phyloP scores from a whole-genome alignment of 129 eudicot genomes.

The Heracleum sosnowskyi region DNA sequence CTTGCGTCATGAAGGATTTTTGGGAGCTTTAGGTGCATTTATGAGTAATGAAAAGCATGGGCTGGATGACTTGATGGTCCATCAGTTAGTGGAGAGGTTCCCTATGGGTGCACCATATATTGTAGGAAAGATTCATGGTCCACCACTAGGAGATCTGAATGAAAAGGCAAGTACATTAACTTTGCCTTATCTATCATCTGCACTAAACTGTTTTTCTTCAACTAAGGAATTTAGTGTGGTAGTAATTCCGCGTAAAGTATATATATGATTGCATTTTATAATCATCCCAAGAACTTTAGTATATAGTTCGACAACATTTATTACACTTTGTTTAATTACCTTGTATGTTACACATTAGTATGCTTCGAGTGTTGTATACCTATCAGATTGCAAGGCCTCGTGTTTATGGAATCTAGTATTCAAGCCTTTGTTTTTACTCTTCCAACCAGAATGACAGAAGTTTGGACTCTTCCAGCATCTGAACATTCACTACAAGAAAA shows the following conservation, averaged over 20 bases:
- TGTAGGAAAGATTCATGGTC: conserved; percentile 94
- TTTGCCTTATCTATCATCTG: background rate
- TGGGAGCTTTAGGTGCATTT: conserved; percentile 98
- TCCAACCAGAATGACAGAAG: background rate
- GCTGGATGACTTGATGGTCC: conserved; percentile 82
- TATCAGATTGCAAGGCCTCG: background rate
- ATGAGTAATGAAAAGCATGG: conserved; percentile 98
- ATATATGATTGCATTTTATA: too few species aligned
- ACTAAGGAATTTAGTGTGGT: too few species aligned
- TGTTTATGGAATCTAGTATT: background rate
- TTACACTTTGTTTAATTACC: too few species aligned
- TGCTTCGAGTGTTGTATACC: background rate
- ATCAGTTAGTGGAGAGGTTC: conserved; percentile 92
- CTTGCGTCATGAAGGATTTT: conserved; percentile 92
- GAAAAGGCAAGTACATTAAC: conserved; percentile 61
- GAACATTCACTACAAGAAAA: too few species aligned
- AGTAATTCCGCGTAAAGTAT: too few species aligned
- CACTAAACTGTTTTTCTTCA: background rate
- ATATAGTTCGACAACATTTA: too few species aligned
- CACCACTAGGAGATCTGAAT: conserved; percentile 84
- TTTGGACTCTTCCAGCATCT: background rate
- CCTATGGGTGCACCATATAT: conserved; percentile 98
- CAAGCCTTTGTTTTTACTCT: background rate
- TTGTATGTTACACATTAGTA: background rate
- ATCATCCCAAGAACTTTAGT: too few species aligned